phyloP scores from a whole-genome alignment of 768 basidiomycete genomes.

The Daedaleopsis nitida region DNA sequence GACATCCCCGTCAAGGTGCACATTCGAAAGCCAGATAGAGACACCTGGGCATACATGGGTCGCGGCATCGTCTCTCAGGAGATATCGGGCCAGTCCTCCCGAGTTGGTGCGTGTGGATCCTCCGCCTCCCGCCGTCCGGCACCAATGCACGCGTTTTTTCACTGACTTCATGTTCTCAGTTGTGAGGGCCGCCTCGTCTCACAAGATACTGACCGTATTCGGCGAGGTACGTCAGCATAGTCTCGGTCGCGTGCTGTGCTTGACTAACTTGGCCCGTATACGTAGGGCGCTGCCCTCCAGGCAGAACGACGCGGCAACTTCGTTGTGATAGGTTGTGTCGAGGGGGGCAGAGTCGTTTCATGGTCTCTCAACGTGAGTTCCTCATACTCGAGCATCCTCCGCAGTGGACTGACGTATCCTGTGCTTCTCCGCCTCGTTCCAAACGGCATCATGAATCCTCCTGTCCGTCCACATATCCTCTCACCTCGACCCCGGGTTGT shows the following conservation, averaged over 20 bases:
- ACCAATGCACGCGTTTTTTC: conserved; percentile 9
- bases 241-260: conserved; percentile 18
- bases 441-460: conserved; percentile 8
- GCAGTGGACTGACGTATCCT: conserved; percentile 3
- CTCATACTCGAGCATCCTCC: background rate
- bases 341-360: conserved; percentile 71
- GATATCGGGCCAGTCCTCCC: conserved; percentile 71
- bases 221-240: conserved; percentile 54
- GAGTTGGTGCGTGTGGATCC: conserved; percentile 62
- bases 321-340: conserved; percentile 80
- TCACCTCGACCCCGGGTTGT: conserved; percentile 15
- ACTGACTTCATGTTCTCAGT: conserved; percentile 41
- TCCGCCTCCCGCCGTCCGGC: background rate
- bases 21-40: conserved; percentile 74
- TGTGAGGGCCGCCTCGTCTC: conserved; percentile 62
- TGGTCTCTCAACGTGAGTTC: conserved; percentile 79
- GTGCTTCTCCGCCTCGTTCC: conserved; percentile 1
- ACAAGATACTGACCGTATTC: conserved; percentile 71
- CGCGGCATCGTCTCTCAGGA: conserved; percentile 79
- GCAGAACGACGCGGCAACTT: conserved; percentile 89
- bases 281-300: conserved; percentile 59
- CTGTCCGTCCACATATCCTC: background rate
- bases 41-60: conserved; percentile 82
- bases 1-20: conserved; percentile 87
- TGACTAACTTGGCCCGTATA: conserved; percentile 5